phyloP scores from a whole-genome alignment of 2,329 filamentous ascomycete genomes.

The Diatrype stigma region DNA sequence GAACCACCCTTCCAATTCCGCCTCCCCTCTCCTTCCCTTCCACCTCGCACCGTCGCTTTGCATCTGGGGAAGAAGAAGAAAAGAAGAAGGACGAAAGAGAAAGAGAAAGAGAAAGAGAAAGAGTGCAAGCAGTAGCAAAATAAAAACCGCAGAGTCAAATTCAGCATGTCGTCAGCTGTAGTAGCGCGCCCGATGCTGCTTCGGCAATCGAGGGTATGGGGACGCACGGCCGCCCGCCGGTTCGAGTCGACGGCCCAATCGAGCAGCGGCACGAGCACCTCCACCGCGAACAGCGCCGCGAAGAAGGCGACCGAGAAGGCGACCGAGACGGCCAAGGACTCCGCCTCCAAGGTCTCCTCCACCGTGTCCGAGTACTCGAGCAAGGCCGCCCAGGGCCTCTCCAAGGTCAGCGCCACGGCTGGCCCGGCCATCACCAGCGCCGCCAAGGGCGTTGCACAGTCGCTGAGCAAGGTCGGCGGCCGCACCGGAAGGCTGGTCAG shows the following conservation, averaged over 20 bases:
- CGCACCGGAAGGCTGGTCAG: constrained; percentile 73
- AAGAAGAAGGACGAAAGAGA: too few species aligned
- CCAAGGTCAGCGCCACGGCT: constrained; percentile 74
- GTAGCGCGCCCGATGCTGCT: constrained; percentile 29
- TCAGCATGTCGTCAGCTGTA: constrained; percentile 26
- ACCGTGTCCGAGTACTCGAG: constrained; percentile 43
- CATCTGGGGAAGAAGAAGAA: too few species aligned
- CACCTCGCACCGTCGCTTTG: too few species aligned
- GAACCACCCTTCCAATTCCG: too few species aligned
- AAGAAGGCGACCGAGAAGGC: neutral
- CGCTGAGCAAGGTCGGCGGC: constrained; percentile 75
- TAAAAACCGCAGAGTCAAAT: too few species aligned
- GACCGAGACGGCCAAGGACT: neutral
- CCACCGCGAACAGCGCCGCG: neutral
- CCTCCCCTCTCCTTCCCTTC: too few species aligned
- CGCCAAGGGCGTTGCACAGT: constrained; percentile 61
- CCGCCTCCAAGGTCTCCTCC: constrained; percentile 15
- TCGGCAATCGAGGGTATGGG: constrained; percentile 33
- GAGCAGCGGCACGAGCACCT: constrained; percentile 33
- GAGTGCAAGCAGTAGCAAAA: too few species aligned
- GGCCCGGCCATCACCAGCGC: constrained; percentile 72
- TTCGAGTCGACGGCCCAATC: constrained; percentile 56
- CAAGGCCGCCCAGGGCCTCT: constrained; percentile 79
- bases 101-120: too few species aligned
- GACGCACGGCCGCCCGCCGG: constrained; percentile 46